Percentiles rank a stretch among this genome's conserved stretches.
These are phyloP conservation scores for Gymnopilus junonius DNA, from an alignment of 768 basidiomycete genomes.

Conservation along the genomic window DNA sequence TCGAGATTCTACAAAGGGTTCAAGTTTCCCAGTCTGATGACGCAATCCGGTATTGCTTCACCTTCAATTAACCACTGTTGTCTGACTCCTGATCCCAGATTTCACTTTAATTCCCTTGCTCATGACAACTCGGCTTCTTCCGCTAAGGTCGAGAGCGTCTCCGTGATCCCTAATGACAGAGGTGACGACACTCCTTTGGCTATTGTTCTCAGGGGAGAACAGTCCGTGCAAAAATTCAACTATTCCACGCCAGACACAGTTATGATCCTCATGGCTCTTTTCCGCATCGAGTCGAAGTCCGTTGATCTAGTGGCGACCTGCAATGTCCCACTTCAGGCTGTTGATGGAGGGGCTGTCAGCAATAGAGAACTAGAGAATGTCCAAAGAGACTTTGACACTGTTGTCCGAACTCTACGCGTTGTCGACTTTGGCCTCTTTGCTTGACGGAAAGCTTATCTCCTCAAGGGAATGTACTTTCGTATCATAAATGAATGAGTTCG, in stretches of 20 bases:
- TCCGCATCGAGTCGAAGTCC: slow-evolving; percentile 69
- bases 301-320: slow-evolving; percentile 86
- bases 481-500: slow-evolving; percentile 7
- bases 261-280: slow-evolving; percentile 79
- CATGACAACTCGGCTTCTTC: slow-evolving; percentile 83
- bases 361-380: slow-evolving; percentile 40
- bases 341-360: slow-evolving; percentile 48
- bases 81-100: slow-evolving; percentile 51
- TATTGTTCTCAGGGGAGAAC: slow-evolving; percentile 68
- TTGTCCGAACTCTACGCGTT: slow-evolving; percentile 66
- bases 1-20: slow-evolving; percentile 85
- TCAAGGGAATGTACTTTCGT: slow-evolving; percentile 6
- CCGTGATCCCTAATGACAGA: slow-evolving; percentile 41
- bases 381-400: slow-evolving; percentile 52
- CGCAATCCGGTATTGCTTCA: slow-evolving; percentile 66
- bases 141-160: slow-evolving; percentile 46
- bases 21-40: slow-evolving; percentile 54
- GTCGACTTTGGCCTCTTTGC: slow-evolving; percentile 74
- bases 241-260: slow-evolving; percentile 63
- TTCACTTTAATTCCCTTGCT: slow-evolving; percentile 89
- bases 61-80: neutral
- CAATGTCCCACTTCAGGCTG: slow-evolving; percentile 69
- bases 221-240: slow-evolving; percentile 81
- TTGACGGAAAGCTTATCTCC: slow-evolving; percentile 27
- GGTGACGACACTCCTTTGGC: slow-evolving; percentile 60